Base-by-base conservation (phyloP, 2,329 filamentous ascomycete species). In the Talaromyces albobiverticillius region DNA sequence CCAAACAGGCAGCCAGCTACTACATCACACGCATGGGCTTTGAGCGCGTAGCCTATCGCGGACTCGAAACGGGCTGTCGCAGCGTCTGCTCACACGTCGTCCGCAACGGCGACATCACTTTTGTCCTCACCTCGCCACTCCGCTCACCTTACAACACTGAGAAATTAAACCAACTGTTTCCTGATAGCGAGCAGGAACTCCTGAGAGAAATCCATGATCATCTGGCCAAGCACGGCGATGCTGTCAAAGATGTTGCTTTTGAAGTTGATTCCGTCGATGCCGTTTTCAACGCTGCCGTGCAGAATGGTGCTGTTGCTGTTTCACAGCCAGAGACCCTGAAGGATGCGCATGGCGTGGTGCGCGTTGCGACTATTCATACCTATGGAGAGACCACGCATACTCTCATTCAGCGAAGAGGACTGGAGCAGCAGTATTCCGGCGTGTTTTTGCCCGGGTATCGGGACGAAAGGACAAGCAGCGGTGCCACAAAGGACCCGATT, bases 321-420 rank as follows among this genome's bases (percentile, higher is more conserved):
- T 67, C 65, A 4, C 54, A 62, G n/a, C 80, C 58, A 76, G 82
- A 59, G 84, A 85, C 62, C 82, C 84, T 67, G 67, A 77, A 57
- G 77, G 86, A 85, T 57, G 71, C 85, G 56, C 68, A 81, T 62
- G 90, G 90, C 29, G 77, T 80, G 51, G 83, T 95, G 49, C 81
- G 82, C 54, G 83, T 85, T 20, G 93, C 91, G 34, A 87, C 89
- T 9, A 93, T 97, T 68, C 82, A 84, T 72, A 96, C 93, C 4
- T 97, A 96, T 68, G 93, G 93, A 61, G 90, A 97, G 75, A 96
- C 93, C 11, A 96, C 90, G 1, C 93, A 97, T 75, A 96, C 93
- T 0, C 82, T 97, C 54, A 85, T 97, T 71, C 85, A 89, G 62
- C 85, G 90, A 42, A 70, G 72, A 22, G 31, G 47, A 4, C 14